Percentiles rank a stretch among this genome's conserved stretches.
phyloP scores from a whole-genome alignment of 2,329 filamentous ascomycete genomes.

The Pyricularia sp. region DNA sequence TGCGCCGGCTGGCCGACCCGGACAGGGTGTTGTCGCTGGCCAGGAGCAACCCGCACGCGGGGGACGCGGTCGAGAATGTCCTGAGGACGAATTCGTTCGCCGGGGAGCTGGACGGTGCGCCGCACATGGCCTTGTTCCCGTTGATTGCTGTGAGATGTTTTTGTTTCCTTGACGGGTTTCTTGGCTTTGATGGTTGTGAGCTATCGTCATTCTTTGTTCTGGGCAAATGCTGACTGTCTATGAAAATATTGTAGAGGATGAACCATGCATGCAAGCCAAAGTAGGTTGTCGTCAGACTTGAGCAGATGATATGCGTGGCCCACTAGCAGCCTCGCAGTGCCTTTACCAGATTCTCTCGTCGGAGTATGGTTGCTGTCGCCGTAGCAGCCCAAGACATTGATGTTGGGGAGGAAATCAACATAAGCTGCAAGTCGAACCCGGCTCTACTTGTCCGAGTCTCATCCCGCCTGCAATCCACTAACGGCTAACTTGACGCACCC shows the following conservation, averaged over 20 bases:
- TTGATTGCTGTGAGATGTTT: not conserved
- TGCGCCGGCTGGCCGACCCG: conserved; percentile 18
- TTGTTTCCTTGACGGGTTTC: not conserved
- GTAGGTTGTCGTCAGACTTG: conserved; percentile 14
- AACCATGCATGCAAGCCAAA: conserved; percentile 27
- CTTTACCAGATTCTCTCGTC: conserved; percentile 20
- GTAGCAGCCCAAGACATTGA: conserved; percentile 13
- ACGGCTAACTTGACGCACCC: not conserved
- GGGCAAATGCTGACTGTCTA: not conserved
- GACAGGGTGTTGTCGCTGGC: conserved; percentile 18
- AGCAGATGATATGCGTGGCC: not conserved
- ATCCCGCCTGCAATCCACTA: too few relatives aligned
- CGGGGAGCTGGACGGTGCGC: conserved; percentile 14
- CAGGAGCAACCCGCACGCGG: conserved; percentile 16
- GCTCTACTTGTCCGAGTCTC: not conserved
- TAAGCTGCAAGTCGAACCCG: conserved; percentile 12
- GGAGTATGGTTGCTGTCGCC: conserved; percentile 13
- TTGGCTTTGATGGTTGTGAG: not conserved
- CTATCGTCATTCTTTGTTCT: not conserved
- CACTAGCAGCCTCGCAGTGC: conserved; percentile 14
- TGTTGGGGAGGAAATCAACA: conserved; percentile 17
- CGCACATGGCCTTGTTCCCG: conserved; percentile 11
- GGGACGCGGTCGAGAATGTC: conserved; percentile 22
- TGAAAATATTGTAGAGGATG: conserved; percentile 11
- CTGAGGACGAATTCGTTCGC: conserved; percentile 24